Percentiles rank a stretch among this genome's conserved stretches.
phyloP scores from a whole-genome alignment of 2,329 filamentous ascomycete species.

The Scleromitrula shiraiana region DNA sequence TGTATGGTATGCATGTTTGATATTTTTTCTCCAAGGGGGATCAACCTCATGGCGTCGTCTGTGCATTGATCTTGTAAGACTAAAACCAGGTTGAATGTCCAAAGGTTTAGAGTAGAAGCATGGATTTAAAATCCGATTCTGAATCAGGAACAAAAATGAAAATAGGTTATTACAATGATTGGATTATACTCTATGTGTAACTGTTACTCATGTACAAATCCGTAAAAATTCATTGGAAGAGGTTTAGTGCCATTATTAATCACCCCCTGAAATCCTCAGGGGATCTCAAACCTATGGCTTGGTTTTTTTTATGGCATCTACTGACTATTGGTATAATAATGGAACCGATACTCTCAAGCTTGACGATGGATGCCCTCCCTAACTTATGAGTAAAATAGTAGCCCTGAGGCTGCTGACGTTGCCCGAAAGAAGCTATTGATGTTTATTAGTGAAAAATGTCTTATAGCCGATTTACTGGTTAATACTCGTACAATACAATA shows the following conservation, averaged over 20 bases:
- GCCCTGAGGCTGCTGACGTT: not conserved
- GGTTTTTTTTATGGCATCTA: no score
- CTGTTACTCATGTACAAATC: not conserved
- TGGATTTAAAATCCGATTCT: no score
- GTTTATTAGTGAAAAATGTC: not conserved
- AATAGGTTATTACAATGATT: no score
- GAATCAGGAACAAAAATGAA: no score
- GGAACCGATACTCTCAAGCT: no score
- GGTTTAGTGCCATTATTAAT: not conserved
- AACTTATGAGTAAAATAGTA: no score
- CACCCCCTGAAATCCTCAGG: no score
- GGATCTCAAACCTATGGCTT: no score
- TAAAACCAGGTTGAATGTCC: not conserved
- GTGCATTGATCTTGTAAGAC: no score
- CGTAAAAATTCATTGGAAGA: not conserved
- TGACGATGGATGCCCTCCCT: no score
- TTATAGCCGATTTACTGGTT: not conserved
- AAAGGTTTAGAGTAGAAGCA: not conserved
- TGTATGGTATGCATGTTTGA: conserved; percentile 6
- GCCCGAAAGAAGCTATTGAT: not conserved
- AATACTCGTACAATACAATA: not conserved
- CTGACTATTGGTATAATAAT: no score
- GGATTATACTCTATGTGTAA: not conserved
- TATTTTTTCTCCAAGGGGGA: not conserved
- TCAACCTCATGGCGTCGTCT: conserved; percentile 18